phyloP scores from a whole-genome alignment of 1,284 basidiomycete species.

The Earliella scabrosa region DNA sequence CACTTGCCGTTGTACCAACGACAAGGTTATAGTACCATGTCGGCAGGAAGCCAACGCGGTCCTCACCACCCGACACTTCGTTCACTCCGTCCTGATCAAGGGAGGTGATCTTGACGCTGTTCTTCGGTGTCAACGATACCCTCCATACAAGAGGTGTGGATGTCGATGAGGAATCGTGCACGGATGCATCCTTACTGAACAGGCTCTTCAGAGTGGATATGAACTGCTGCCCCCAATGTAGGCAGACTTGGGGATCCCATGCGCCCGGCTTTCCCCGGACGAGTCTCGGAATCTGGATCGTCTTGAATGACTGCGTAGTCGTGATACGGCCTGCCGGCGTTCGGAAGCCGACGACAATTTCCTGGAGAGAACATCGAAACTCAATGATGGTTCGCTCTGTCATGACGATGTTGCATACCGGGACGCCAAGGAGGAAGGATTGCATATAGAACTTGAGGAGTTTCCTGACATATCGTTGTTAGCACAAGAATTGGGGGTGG shows the following conservation, averaged over 20 bases:
- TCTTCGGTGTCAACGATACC: slow-evolving; percentile 59
- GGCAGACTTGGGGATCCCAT: slow-evolving; percentile 80
- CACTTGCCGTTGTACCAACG: background rate
- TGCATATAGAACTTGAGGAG: slow-evolving; percentile 96
- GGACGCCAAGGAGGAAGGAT: slow-evolving; percentile 90
- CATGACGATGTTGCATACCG: slow-evolving; percentile 66
- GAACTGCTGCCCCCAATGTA: slow-evolving; percentile 75
- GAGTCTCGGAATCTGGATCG: slow-evolving; percentile 70
- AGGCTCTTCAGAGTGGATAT: slow-evolving; percentile 57
- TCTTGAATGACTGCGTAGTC: slow-evolving; percentile 71
- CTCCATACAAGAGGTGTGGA: slow-evolving; percentile 60
- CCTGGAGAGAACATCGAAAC: slow-evolving; percentile 45
- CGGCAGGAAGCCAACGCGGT: slow-evolving; percentile 76
- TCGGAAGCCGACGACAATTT: slow-evolving; percentile 92
- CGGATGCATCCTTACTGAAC: slow-evolving; percentile 19
- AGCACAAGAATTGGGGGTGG: background rate
- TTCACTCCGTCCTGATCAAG: slow-evolving; percentile 51
- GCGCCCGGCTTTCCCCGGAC: slow-evolving; percentile 74
- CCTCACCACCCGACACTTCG: slow-evolving; percentile 68
- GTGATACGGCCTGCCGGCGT: slow-evolving; percentile 73
- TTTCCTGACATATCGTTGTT: slow-evolving; percentile 54
- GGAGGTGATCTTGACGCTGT: slow-evolving; percentile 49
- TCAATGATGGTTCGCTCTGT: background rate
- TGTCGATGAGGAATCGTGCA: slow-evolving; percentile 22
- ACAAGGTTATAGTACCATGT: slow-evolving; percentile 56